Evolutionary conservation across 495 filamentous ascomycete species (phyloP).

Genomic region (Margaritispora aquatica): DNA sequence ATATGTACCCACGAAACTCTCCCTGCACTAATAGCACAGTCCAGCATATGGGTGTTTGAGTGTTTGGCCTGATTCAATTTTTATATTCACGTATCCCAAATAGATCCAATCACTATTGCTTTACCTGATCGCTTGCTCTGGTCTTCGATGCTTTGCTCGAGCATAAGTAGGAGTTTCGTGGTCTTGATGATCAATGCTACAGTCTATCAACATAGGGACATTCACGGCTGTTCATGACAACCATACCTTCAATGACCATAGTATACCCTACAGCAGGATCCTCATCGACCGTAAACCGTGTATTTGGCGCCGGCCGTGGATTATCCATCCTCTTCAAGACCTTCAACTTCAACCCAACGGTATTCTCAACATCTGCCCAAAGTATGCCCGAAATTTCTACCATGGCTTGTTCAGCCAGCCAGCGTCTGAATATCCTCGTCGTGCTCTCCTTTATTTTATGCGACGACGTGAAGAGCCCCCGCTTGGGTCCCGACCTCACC

Average conservation of each 20-base stretch:
- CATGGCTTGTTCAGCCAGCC: conserved; percentile 38
- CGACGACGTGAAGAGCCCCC: conserved; percentile 51
- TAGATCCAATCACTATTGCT: conserved; percentile 50
- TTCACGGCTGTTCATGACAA: conserved; percentile 5
- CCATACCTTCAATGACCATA: conserved; percentile 53
- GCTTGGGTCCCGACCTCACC: conserved; percentile 56
- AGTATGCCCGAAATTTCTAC: conserved; percentile 30
- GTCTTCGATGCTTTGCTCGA: conserved; percentile 51
- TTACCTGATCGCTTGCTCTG: conserved; percentile 43
- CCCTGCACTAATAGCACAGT: too few species aligned
- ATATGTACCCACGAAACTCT: too few species aligned
- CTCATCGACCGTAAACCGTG: conserved; percentile 37
- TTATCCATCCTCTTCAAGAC: conserved; percentile 36
- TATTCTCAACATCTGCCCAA: conserved; percentile 50
- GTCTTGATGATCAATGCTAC: conserved; percentile 57
- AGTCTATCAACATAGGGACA: conserved; percentile 10
- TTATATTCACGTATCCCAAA: conserved; percentile 16
- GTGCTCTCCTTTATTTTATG: conserved; percentile 58
- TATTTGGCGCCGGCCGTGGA: conserved; percentile 34
- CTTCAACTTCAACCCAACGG: conserved; percentile 52
- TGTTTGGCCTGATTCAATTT: too few species aligned
- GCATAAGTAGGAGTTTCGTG: conserved; percentile 47
- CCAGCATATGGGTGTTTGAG: too few species aligned
- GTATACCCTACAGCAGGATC: conserved; percentile 47
- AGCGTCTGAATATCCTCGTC: conserved; percentile 60